Evolutionary conservation across 345 rosid species (phyloP).

Genomic region (Eucalyptus paniculata): DNA sequence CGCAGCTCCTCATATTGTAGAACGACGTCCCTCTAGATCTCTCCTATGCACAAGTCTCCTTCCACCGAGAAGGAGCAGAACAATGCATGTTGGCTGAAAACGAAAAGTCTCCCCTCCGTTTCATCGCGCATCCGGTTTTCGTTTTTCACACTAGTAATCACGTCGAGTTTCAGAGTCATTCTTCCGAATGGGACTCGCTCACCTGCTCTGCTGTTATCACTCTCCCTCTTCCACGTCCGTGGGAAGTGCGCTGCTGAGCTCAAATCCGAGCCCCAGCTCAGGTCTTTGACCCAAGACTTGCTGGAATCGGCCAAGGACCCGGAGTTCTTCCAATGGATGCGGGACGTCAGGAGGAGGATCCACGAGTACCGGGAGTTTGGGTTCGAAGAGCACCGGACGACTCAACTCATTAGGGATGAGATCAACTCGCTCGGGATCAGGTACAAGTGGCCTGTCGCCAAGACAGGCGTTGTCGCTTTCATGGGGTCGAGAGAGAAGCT

Average conservation of each 20-base stretch:
- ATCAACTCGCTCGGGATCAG: constrained; percentile 39
- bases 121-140: not conserved
- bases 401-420: constrained; percentile 39
- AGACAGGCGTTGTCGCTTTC: constrained; percentile 49
- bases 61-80: not conserved
- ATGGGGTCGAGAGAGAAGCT: constrained; percentile 38
- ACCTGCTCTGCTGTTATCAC: not conserved
- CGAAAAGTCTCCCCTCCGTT: not conserved
- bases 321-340: constrained; percentile 49
- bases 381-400: constrained; percentile 53
- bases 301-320: constrained; percentile 35
- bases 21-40: no score
- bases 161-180: not conserved
- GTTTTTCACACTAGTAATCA: not conserved
- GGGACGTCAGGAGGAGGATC: constrained; percentile 38
- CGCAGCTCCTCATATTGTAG: no score
- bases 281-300: constrained; percentile 15
- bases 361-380: constrained; percentile 59
- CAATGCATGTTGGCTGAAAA: not conserved
- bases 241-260: not conserved
- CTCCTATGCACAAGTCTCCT: not conserved
- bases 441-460: constrained; percentile 59
- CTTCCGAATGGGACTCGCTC: not conserved
- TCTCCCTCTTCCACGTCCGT: not conserved
- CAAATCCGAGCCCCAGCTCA: not conserved